Evolutionary conservation across 2,329 filamentous ascomycete species (phyloP).

Genomic region (Teratosphaeria destructans): DNA sequence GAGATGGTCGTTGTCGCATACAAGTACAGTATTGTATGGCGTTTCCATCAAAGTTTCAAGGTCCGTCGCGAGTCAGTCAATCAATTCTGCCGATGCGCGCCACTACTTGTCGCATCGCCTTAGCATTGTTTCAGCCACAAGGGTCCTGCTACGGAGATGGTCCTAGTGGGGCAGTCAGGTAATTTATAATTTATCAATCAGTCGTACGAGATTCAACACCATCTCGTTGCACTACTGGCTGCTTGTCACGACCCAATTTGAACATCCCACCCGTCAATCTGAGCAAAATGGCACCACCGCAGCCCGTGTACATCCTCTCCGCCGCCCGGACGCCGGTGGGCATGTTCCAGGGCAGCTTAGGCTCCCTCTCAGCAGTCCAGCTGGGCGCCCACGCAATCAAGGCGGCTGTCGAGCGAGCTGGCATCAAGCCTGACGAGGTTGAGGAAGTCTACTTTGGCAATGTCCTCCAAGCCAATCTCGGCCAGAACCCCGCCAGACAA

Average conservation of each 20-base stretch:
- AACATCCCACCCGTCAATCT: not conserved
- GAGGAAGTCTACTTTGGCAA: constrained; percentile 98
- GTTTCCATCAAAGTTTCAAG: not conserved
- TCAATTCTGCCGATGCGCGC: not conserved
- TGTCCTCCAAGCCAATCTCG: constrained; percentile 89
- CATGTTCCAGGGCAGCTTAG: constrained; percentile 87
- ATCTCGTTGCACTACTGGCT: not conserved
- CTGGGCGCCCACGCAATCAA: constrained; percentile 78
- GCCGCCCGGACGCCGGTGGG: constrained; percentile 68
- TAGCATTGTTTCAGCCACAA: not conserved
- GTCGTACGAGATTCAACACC: not conserved
- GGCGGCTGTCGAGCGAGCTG: constrained; percentile 74
- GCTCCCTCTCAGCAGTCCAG: constrained; percentile 74
- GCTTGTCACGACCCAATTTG: not conserved
- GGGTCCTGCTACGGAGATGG: too few relatives aligned
- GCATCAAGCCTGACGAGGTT: constrained; percentile 79
- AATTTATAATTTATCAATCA: not conserved
- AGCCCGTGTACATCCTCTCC: constrained; percentile 92
- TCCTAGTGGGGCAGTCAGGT: not conserved
- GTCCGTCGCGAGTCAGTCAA: not conserved
- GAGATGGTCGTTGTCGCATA: not conserved
- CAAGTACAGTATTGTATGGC: too few relatives aligned
- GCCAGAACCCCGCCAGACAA: constrained; percentile 92
- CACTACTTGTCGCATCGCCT: not conserved
- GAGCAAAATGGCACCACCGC: constrained; percentile 42